Percentiles rank a stretch among this genome's conserved stretches.
These are phyloP conservation scores for Globisporangium paroecandrum DNA, from an alignment of 352 stramenopile genomes.

Conservation along the genomic window DNA sequence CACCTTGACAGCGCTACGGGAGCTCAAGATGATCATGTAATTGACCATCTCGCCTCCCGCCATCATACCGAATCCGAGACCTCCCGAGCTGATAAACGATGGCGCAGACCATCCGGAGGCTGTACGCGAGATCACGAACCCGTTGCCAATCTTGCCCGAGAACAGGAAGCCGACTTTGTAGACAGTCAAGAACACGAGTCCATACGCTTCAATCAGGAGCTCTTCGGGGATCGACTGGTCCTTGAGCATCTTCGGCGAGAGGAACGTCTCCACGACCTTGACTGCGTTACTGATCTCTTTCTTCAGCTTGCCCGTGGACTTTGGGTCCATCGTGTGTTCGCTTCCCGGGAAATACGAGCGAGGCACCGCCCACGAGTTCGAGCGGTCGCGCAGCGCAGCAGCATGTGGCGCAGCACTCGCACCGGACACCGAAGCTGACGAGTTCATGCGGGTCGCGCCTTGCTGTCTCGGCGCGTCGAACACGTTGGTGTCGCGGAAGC, in stretches of 20 bases:
- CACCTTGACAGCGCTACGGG: conserved; percentile 67
- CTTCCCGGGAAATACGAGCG: conserved; percentile 22
- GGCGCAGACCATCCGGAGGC: conserved; percentile 70
- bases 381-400: conserved; percentile 49
- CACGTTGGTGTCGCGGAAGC: conserved; percentile 16
- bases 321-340: conserved; percentile 52
- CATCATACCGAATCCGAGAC: conserved; percentile 82
- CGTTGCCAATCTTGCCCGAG: conserved; percentile 73
- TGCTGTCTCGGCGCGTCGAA: conserved; percentile 21
- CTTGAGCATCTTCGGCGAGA: conserved; percentile 69
- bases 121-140: conserved; percentile 75
- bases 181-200: conserved; percentile 75
- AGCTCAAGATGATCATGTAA: conserved; percentile 82
- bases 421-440: conserved; percentile 8
- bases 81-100: conserved; percentile 65
- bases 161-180: conserved; percentile 82
- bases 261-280: conserved; percentile 67
- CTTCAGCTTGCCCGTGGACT: conserved; percentile 53
- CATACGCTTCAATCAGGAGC: conserved; percentile 68
- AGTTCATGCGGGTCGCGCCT: conserved; percentile 14
- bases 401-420: conserved; percentile 16
- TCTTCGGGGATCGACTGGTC: conserved; percentile 81
- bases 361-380: conserved; percentile 48
- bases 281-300: conserved; percentile 62
- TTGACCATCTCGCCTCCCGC: conserved; percentile 76